A percentile compares a stretch with the other conserved stretches of the same genome.
These are phyloP conservation scores for Gossypium turneri DNA, from an alignment of 345 rosid genomes.

Conservation along the genomic window DNA sequence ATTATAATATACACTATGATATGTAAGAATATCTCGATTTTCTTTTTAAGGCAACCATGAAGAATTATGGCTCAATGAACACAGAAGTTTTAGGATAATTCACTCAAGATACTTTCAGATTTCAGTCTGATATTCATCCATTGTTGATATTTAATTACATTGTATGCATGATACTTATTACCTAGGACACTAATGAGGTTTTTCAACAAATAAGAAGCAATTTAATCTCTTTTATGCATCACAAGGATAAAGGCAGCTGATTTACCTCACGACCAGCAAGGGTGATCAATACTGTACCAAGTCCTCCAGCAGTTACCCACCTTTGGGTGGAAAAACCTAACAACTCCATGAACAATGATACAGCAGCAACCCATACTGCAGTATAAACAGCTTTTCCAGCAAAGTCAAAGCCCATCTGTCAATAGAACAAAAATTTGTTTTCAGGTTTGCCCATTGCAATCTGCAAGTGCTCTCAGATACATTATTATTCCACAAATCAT, in stretches of 20 bases:
- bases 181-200: not conserved
- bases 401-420: constrained; percentile 88
- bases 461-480: constrained; percentile 3
- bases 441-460: constrained; percentile 7
- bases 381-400: constrained; percentile 88
- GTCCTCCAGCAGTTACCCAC: constrained; percentile 96
- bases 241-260: constrained; percentile 7
- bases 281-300: constrained; percentile 93
- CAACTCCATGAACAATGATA: constrained; percentile 90
- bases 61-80: not conserved
- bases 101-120: not conserved
- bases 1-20: not conserved
- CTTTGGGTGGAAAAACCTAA: constrained; percentile 91
- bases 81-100: not conserved
- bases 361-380: constrained; percentile 91
- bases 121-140: not conserved
- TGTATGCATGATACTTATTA: not conserved
- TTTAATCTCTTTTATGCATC: not conserved
- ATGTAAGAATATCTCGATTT: not conserved
- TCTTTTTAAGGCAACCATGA: not conserved
- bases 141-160: not conserved
- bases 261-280: constrained; percentile 98
- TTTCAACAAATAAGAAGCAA: constrained; percentile 8
- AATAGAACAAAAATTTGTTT: constrained; percentile 21
- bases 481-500: not conserved